Evolutionary conservation across 257 asterid species (phyloP).

Genomic region (Solanum arcanum): DNA sequence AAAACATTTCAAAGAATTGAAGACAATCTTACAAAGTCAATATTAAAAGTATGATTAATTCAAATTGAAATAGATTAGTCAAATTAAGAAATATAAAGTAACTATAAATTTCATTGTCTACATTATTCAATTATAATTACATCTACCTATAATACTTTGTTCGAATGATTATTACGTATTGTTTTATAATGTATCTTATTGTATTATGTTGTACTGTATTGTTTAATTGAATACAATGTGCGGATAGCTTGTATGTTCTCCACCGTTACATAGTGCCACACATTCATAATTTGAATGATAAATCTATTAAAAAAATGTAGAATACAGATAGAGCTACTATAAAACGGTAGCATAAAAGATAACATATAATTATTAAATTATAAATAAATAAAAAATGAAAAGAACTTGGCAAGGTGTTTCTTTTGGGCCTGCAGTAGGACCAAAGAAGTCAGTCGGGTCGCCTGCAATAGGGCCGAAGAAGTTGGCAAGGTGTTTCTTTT

Average conservation of each 20-base stretch:
- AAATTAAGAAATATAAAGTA: neutral
- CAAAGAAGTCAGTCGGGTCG: neutral
- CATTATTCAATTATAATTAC: neutral
- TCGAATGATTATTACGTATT: neutral
- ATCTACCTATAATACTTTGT: neutral
- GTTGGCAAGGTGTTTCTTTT: neutral
- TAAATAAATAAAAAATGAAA: no score
- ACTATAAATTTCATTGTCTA: neutral
- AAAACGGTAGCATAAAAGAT: no score
- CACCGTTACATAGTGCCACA: no score
- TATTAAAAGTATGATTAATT: neutral
- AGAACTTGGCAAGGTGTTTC: neutral
- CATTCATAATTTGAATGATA: no score
- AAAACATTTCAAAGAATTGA: neutral
- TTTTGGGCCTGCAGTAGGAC: neutral
- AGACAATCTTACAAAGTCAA: neutral
- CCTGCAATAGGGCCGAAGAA: neutral
- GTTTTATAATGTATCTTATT: neutral
- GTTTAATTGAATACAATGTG: neutral
- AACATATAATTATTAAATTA: no score
- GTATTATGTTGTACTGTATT: neutral
- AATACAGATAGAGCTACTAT: no score
- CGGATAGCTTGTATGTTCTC: neutral
- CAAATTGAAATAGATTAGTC: neutral
- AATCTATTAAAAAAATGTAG: no score